phyloP scores from a whole-genome alignment of 2,329 filamentous ascomycete species.

The Aspergillus neotritici region DNA sequence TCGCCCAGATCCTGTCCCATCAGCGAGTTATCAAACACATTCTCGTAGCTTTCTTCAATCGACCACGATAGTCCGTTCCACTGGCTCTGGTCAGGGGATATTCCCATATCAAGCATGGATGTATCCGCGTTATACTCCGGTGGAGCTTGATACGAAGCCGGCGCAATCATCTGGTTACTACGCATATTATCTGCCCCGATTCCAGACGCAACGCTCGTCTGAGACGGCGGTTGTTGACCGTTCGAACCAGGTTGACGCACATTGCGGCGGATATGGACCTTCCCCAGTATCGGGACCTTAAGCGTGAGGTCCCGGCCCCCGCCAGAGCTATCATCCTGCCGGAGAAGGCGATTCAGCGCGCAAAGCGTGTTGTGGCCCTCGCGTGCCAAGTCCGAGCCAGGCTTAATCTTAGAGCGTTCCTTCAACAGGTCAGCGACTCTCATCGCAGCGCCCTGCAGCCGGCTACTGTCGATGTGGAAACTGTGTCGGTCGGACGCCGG shows the following conservation, averaged over 20 bases:
- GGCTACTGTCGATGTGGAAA: constrained; percentile 7
- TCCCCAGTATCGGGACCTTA: constrained; percentile 15
- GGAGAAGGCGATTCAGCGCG: constrained; percentile 9
- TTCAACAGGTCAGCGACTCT: constrained; percentile 9
- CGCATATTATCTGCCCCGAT: too few species aligned
- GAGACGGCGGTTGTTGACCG: neutral
- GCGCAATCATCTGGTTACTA: too few species aligned
- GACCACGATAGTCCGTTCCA: constrained; percentile 8
- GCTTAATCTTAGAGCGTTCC: constrained; percentile 4
- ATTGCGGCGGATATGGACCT: constrained; percentile 15
- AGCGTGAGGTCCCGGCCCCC: constrained; percentile 7
- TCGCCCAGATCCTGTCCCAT: neutral
- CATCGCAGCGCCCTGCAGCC: constrained; percentile 3
- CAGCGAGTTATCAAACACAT: neutral
- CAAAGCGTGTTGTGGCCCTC: constrained; percentile 7
- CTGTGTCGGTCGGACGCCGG: constrained; percentile 4
- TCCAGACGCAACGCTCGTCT: neutral
- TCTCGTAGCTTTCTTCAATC: constrained; percentile 5
- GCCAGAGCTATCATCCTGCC: constrained; percentile 3
- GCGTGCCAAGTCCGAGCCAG: constrained; percentile 7
- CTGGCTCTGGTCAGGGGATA: neutral
- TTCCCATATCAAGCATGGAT: neutral
- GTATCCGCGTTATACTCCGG: neutral
- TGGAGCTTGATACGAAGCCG: too few species aligned
- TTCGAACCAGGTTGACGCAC: neutral